Evolutionary conservation across 441 rosid species (phyloP).

Genomic region (Populus hybrid): DNA sequence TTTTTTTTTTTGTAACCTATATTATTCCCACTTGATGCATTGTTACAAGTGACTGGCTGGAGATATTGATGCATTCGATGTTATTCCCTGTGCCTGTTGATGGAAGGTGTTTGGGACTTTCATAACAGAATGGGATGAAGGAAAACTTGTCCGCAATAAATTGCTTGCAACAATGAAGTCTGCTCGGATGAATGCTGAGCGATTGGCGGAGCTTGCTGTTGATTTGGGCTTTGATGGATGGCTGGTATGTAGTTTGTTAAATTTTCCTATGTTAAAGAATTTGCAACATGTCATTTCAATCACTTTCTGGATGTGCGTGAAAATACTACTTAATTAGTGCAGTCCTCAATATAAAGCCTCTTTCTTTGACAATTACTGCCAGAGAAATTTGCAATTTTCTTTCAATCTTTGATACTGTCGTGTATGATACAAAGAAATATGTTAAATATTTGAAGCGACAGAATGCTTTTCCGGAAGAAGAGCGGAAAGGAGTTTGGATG

Average conservation of each 20-base stretch:
- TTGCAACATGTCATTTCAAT: no score
- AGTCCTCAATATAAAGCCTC: no score
- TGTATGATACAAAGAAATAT: background rate
- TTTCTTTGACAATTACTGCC: no score
- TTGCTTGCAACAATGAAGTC: constrained; percentile 69
- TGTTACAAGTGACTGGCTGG: background rate
- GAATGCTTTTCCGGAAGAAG: background rate
- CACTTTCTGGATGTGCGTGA: no score
- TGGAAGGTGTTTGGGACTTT: constrained; percentile 83
- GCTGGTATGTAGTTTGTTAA: constrained; percentile 51
- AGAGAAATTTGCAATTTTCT: no score
- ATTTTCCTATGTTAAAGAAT: background rate
- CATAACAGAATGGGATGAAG: constrained; percentile 82
- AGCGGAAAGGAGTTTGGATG: background rate
- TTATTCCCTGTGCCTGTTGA: constrained; percentile 28
- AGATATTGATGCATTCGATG: constrained; percentile 3
- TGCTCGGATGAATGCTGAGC: constrained; percentile 64
- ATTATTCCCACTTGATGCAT: background rate
- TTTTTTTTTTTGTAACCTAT: background rate
- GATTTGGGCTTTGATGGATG: constrained; percentile 85
- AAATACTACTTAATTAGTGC: no score
- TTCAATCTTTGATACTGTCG: no score
- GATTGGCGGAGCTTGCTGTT: constrained; percentile 64
- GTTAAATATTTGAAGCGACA: background rate
- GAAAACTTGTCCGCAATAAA: constrained; percentile 45